These are phyloP conservation scores for Sporisorium scitamineum DNA, from an alignment of 1,284 basidiomycete species.

Conservation along the genomic window DNA sequence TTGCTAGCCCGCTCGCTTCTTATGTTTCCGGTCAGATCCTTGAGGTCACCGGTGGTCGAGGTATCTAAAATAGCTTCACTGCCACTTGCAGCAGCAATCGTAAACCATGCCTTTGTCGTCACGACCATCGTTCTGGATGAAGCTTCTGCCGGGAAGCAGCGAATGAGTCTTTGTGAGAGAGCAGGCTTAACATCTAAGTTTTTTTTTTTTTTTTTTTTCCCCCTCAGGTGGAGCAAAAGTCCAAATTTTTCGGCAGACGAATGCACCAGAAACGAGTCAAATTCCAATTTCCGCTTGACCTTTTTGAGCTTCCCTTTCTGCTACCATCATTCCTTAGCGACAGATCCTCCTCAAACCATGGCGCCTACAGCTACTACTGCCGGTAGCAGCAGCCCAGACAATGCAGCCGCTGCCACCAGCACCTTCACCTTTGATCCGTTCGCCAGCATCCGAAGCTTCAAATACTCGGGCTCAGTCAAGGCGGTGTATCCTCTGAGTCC, in stretches of 20 bases:
- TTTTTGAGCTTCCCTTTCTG: not conserved
- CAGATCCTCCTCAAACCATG: slow-evolving; percentile 12
- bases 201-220: not conserved
- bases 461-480: slow-evolving; percentile 60
- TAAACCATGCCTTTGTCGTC: not conserved
- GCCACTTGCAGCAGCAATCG: not conserved
- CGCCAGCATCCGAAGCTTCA: slow-evolving; percentile 51
- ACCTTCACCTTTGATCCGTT: slow-evolving; percentile 61
- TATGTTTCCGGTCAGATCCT: slow-evolving; percentile 85
- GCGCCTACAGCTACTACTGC: slow-evolving; percentile 24
- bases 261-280: not conserved
- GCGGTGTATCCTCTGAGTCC: slow-evolving; percentile 65
- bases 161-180: not conserved
- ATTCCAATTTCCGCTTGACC: not conserved
- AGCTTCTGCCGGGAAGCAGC: not conserved
- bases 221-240: slow-evolving; percentile 7
- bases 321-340: slow-evolving; percentile 9
- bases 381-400: slow-evolving; percentile 1
- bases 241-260: slow-evolving; percentile 7
- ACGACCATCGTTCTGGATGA: not conserved
- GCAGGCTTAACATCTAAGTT: not conserved
- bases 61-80: slow-evolving; percentile 38
- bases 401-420: slow-evolving; percentile 8
- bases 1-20: slow-evolving; percentile 79
- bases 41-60: slow-evolving; percentile 64